phyloP scores from a whole-genome alignment of 2,329 filamentous ascomycete species.

The Hymenoscyphus occultus region DNA sequence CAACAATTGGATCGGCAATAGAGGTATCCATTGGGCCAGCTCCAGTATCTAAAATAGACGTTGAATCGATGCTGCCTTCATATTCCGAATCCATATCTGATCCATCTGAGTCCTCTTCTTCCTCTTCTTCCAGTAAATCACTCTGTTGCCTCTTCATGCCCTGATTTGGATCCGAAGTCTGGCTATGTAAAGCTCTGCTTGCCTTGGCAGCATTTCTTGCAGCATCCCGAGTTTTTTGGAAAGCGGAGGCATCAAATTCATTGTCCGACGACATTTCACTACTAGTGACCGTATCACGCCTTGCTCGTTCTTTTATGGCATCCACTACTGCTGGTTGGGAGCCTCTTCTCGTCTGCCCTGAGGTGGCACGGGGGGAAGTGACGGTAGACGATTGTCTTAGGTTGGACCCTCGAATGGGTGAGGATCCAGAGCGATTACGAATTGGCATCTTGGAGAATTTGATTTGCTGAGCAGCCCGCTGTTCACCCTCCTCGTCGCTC shows the following conservation, averaged over 20 bases:
- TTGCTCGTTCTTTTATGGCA: constrained; percentile 64
- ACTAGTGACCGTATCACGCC: constrained; percentile 75
- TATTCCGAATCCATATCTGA: constrained; percentile 65
- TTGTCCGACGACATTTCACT: constrained; percentile 83
- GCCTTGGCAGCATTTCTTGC: constrained; percentile 55
- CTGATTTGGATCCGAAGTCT: constrained; percentile 49
- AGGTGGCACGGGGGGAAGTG: constrained; percentile 65
- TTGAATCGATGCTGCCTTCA: constrained; percentile 65
- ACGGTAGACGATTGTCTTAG: constrained; percentile 61
- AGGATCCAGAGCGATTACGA: constrained; percentile 80
- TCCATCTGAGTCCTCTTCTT: constrained; percentile 57
- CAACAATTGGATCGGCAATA: constrained; percentile 56
- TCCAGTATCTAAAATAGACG: constrained; percentile 65
- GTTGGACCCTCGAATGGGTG: constrained; percentile 70
- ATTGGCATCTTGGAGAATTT: constrained; percentile 96
- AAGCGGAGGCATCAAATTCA: constrained; percentile 66
- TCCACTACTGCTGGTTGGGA: constrained; percentile 67
- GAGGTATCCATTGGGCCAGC: constrained; percentile 55
- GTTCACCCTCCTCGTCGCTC: constrained; percentile 74
- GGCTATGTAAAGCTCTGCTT: constrained; percentile 51
- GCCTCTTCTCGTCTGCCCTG: constrained; percentile 52
- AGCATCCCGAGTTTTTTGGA: constrained; percentile 61
- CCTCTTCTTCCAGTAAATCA: constrained; percentile 50
- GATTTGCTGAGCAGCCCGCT: constrained; percentile 79
- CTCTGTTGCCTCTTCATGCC: constrained; percentile 34